Evolutionary conservation across 2,329 filamentous ascomycete genomes (phyloP).

Genomic region (Sarocladiaceae sp.): DNA sequence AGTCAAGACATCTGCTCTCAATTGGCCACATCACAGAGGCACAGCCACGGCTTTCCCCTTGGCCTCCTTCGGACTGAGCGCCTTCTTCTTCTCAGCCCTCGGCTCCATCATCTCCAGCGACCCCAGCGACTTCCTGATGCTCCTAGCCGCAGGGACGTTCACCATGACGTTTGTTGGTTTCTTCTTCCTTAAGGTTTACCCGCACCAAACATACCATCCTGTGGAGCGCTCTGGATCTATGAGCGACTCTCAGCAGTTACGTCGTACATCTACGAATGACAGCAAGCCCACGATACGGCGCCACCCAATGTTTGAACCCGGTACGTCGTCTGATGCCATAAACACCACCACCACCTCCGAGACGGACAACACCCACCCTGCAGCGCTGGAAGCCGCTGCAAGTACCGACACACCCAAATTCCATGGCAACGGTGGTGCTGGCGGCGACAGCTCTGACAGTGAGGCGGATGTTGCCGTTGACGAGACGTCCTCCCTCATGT

Average conservation of each 20-base stretch:
- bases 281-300: constrained; percentile 35
- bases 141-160: constrained; percentile 78
- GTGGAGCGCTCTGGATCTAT: constrained; percentile 29
- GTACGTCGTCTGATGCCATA: constrained; percentile 50
- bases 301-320: constrained; percentile 50
- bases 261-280: constrained; percentile 38
- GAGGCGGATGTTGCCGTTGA: constrained; percentile 41
- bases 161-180: constrained; percentile 70
- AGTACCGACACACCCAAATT: background rate
- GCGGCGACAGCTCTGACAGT: constrained; percentile 2
- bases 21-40: constrained; percentile 86
- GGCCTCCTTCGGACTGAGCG: constrained; percentile 89
- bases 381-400: constrained; percentile 3
- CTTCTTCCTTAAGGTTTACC: constrained; percentile 78
- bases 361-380: constrained; percentile 6
- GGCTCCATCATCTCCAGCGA: constrained; percentile 78
- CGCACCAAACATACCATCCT: constrained; percentile 51
- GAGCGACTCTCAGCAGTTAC: constrained; percentile 30
- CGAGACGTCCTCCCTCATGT: constrained; percentile 80
- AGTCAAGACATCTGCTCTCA: constrained; percentile 82
- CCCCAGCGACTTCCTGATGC: constrained; percentile 73
- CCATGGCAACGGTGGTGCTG: background rate
- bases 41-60: constrained; percentile 93
- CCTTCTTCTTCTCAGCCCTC: constrained; percentile 88
- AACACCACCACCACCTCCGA: constrained; percentile 27